Percentiles rank a stretch among this genome's conserved stretches.
Conservation (phyloP, 169 alveolate genomes). For the Theileria equi region DNA sequence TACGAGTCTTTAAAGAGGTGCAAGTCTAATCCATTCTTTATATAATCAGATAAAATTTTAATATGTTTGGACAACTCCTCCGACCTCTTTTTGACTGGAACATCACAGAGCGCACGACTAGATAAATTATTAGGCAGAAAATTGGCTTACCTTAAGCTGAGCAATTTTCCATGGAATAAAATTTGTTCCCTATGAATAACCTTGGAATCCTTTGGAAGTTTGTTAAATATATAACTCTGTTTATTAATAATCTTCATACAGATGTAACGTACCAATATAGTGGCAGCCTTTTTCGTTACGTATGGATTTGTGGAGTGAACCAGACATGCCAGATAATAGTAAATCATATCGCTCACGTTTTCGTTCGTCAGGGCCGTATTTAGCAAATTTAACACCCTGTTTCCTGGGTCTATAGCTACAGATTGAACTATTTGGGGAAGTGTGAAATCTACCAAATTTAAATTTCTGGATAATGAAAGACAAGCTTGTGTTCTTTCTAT, state of each 20-base stretch:
- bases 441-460: constrained; percentile 10
- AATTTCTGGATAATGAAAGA: constrained; percentile 28
- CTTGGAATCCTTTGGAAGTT: background rate
- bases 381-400: constrained; percentile 51
- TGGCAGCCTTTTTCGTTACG: constrained; percentile 16
- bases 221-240: constrained; percentile 7
- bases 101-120: constrained; percentile 1
- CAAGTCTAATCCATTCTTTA: constrained; percentile 3
- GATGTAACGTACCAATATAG: constrained; percentile 26
- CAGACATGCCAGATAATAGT: constrained; percentile 48
- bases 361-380: constrained; percentile 4
- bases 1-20: constrained; percentile 2
- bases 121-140: background rate
- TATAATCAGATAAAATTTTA: background rate
- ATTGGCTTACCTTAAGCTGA: constrained; percentile 1
- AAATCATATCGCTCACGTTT: constrained; percentile 13
- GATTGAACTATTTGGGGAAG: constrained; percentile 56
- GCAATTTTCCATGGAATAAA: constrained; percentile 7
- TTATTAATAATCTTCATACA: background rate
- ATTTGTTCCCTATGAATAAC: constrained; percentile 4
- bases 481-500: constrained; percentile 61
- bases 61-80: constrained; percentile 3
- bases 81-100: constrained; percentile 9
- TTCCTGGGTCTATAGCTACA: constrained; percentile 52
- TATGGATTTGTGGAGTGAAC: constrained; percentile 4